These are phyloP conservation scores for Pestalotiopsis sp. DNA, from an alignment of 2,329 filamentous ascomycete species.

Conservation along the genomic window DNA sequence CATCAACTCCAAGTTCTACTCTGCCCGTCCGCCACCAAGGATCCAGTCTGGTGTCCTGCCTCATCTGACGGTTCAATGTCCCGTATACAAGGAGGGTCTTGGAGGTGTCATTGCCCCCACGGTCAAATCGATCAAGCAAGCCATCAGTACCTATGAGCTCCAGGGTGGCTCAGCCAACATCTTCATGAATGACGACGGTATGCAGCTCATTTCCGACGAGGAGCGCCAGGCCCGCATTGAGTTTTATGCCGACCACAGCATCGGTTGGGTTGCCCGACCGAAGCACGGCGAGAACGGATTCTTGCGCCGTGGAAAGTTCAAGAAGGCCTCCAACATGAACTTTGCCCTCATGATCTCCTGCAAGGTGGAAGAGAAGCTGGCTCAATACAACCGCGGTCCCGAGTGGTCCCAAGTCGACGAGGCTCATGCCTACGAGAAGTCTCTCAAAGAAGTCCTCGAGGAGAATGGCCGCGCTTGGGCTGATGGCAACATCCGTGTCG, in stretches of 20 bases:
- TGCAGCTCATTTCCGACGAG: conserved; percentile 68
- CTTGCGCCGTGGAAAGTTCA: conserved; percentile 62
- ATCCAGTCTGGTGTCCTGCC: conserved; percentile 62
- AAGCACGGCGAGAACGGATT: conserved; percentile 67
- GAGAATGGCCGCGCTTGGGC: conserved; percentile 61
- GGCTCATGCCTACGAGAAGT: conserved; percentile 50
- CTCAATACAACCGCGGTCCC: conserved; percentile 44
- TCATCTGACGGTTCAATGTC: conserved; percentile 82
- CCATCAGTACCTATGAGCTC: conserved; percentile 76
- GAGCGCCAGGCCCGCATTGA: conserved; percentile 66
- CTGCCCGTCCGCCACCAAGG: conserved; percentile 68
- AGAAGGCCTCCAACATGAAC: conserved; percentile 79
- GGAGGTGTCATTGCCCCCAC: conserved; percentile 75
- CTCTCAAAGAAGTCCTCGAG: conserved; percentile 51
- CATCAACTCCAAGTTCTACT: conserved; percentile 81
- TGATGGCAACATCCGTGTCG: conserved; percentile 62
- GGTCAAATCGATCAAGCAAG: conserved; percentile 75
- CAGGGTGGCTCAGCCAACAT: conserved; percentile 80
- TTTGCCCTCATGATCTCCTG: conserved; percentile 66
- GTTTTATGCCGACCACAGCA: conserved; percentile 70
- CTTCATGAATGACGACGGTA: conserved; percentile 76
- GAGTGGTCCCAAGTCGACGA: conserved; percentile 47
- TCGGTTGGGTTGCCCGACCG: conserved; percentile 70
- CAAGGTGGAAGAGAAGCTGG: conserved; percentile 63
- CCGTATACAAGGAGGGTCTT: conserved; percentile 86